phyloP scores from a whole-genome alignment of 331 rosid species.

The Cydonia oblonga region DNA sequence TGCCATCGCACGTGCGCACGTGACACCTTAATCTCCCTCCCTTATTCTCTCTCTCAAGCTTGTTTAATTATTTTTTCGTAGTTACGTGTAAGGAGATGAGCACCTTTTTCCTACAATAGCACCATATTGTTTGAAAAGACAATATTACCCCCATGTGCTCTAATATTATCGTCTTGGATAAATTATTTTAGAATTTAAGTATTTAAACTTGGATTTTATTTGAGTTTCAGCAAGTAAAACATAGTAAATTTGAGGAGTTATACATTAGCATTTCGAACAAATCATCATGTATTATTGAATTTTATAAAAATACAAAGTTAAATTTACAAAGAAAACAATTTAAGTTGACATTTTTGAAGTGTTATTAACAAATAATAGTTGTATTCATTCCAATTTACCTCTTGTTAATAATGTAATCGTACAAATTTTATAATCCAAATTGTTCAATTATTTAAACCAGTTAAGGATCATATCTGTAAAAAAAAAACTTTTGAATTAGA shows the following conservation, averaged over 20 bases:
- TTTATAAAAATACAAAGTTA: too few relatives aligned
- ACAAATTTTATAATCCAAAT: too few relatives aligned
- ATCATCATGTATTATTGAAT: not conserved
- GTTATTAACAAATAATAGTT: too few relatives aligned
- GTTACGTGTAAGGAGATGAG: not conserved
- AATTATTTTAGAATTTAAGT: too few relatives aligned
- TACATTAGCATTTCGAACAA: too few relatives aligned
- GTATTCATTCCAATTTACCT: too few relatives aligned
- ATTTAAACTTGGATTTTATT: not conserved
- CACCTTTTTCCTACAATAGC: not conserved
- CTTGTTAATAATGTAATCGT: too few relatives aligned
- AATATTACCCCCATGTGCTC: not conserved
- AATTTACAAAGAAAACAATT: too few relatives aligned
- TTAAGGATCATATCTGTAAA: too few relatives aligned
- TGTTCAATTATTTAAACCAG: too few relatives aligned
- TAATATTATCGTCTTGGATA: not conserved
- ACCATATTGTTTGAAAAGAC: not conserved
- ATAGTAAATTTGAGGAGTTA: not conserved
- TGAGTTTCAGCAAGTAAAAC: not conserved
- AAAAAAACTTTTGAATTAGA: too few relatives aligned
- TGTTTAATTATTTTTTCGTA: not conserved
- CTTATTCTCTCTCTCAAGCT: not conserved
- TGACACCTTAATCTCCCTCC: slow-evolving; percentile 21
- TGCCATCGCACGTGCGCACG: slow-evolving; percentile 82
- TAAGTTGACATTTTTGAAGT: too few relatives aligned